Evolutionary conservation across 116 monocot genomes (phyloP).

Genomic region (Posidonia oceanica): DNA sequence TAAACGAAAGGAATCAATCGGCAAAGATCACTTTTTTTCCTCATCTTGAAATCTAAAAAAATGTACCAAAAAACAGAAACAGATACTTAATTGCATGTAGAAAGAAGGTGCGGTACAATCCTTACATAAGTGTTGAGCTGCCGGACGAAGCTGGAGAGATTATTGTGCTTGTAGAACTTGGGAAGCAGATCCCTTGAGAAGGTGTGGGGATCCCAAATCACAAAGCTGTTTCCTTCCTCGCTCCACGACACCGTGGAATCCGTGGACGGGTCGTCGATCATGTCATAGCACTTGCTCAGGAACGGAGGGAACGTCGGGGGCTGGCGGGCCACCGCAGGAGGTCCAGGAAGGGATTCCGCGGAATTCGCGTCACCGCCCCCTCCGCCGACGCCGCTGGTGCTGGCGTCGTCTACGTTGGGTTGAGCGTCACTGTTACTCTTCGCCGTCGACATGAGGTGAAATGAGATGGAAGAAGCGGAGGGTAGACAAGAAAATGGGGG

Average conservation of each 20-base stretch:
- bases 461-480: too few species aligned
- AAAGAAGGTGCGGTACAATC: not conserved
- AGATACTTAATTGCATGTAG: too few species aligned
- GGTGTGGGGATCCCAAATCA: slow-evolving; percentile 15
- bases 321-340: not conserved
- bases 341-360: too few species aligned
- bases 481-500: too few species aligned
- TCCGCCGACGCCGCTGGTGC: too few species aligned
- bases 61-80: not conserved
- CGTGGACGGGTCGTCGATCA: slow-evolving; percentile 25
- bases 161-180: slow-evolving; percentile 23
- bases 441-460: too few species aligned
- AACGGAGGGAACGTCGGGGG: slow-evolving; percentile 12
- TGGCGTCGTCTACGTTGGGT: too few species aligned
- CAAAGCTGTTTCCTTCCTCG: slow-evolving; percentile 10
- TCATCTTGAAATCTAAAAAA: not conserved
- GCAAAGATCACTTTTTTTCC: too few species aligned
- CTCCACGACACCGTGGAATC: slow-evolving; percentile 22
- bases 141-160: slow-evolving; percentile 25
- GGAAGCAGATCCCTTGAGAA: slow-evolving; percentile 21
- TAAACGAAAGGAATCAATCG: too few species aligned
- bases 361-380: too few species aligned
- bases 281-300: slow-evolving; percentile 27
- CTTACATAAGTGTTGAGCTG: slow-evolving; percentile 32
- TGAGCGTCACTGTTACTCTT: too few species aligned